These are phyloP conservation scores for Aspergillus bombycis DNA, from an alignment of 2,329 filamentous ascomycete species.

Conservation along the genomic window DNA sequence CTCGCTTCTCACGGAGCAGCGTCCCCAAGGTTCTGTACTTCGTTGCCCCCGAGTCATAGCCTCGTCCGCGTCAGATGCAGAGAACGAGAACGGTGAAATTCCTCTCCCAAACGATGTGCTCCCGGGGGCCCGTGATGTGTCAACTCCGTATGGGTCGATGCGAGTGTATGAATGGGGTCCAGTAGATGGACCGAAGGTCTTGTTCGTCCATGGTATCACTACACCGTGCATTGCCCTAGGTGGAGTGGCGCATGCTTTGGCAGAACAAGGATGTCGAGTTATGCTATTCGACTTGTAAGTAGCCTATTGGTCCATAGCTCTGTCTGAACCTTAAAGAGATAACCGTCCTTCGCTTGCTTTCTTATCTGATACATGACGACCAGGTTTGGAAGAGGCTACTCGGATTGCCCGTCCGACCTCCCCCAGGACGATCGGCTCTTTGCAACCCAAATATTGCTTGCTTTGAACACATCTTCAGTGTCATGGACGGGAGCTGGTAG, in stretches of 20 bases:
- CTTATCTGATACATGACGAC: slow-evolving; percentile 6
- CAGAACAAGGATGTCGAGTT: slow-evolving; percentile 69
- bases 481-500: slow-evolving; percentile 61
- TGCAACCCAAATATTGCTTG: slow-evolving; percentile 71
- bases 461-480: slow-evolving; percentile 69
- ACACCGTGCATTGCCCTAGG: slow-evolving; percentile 74
- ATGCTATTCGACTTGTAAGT: slow-evolving; percentile 70
- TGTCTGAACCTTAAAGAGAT: background rate
- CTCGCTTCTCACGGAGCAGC: slow-evolving; percentile 28
- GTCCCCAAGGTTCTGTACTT: slow-evolving; percentile 24
- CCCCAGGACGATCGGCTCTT: slow-evolving; percentile 76
- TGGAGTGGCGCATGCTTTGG: slow-evolving; percentile 67
- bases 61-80: slow-evolving; percentile 35
- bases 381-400: slow-evolving; percentile 71
- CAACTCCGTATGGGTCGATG: slow-evolving; percentile 65
- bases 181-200: slow-evolving; percentile 68
- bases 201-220: slow-evolving; percentile 80
- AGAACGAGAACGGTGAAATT: slow-evolving; percentile 45
- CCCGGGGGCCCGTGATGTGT: slow-evolving; percentile 64
- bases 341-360: background rate
- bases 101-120: slow-evolving; percentile 72
- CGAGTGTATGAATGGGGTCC: slow-evolving; percentile 82
- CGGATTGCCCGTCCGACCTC: slow-evolving; percentile 67
- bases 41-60: slow-evolving; percentile 42
- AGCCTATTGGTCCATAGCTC: background rate